A percentile compares a stretch with the other conserved stretches of the same genome.
phyloP scores from a whole-genome alignment of 1,139 yeast species.

The Wickerhamomyces sp. region DNA sequence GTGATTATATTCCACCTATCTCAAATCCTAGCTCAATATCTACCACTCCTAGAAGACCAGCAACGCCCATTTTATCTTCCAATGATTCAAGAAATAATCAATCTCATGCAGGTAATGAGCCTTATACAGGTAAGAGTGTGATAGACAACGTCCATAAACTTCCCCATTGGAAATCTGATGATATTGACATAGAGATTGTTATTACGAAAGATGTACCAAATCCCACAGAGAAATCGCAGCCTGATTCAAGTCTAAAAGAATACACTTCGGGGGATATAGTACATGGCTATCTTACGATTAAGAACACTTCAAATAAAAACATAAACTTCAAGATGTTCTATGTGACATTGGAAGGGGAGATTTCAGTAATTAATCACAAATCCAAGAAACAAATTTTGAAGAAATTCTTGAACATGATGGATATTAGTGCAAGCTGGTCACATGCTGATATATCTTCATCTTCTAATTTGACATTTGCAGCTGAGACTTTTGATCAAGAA shows the following conservation, averaged over 20 bases:
- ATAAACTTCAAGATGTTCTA: slow-evolving; percentile 54
- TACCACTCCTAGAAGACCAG: neutral
- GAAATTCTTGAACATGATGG: slow-evolving; percentile 38
- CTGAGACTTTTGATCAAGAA: slow-evolving; percentile 44
- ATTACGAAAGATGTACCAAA: slow-evolving; percentile 34
- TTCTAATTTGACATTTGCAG: slow-evolving; percentile 45
- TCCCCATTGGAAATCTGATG: slow-evolving; percentile 14
- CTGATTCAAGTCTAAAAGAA: slow-evolving; percentile 37
- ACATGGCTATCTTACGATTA: slow-evolving; percentile 48
- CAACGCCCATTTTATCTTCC: too few species aligned
- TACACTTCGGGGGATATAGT: slow-evolving; percentile 52
- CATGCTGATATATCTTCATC: slow-evolving; percentile 32
- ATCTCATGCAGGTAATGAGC: neutral
- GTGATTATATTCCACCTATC: neutral
- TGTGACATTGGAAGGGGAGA: slow-evolving; percentile 52
- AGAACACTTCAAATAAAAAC: slow-evolving; percentile 36
- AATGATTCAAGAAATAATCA: too few species aligned
- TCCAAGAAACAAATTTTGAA: slow-evolving; percentile 28
- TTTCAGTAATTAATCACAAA: slow-evolving; percentile 28
- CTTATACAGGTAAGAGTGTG: slow-evolving; percentile 4
- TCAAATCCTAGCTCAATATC: neutral
- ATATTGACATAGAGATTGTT: slow-evolving; percentile 29
- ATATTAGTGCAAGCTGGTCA: slow-evolving; percentile 40
- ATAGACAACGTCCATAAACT: slow-evolving; percentile 15
- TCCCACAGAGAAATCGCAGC: slow-evolving; percentile 15